Base-by-base conservation (phyloP, 2,329 filamentous ascomycete species). In the Aspergillus spinulosporus region DNA sequence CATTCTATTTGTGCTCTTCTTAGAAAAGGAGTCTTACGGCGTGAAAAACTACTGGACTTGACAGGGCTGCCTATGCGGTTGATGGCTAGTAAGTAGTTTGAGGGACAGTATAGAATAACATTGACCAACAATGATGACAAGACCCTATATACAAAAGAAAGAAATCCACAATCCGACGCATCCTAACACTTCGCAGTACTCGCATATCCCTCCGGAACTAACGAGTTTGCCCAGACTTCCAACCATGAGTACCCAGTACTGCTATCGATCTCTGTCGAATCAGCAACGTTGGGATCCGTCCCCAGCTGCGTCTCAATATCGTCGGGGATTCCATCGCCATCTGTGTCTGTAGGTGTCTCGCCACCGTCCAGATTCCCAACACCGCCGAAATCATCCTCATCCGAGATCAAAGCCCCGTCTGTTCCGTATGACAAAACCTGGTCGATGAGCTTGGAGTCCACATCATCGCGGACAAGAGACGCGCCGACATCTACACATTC, bases 141-240 rank as follows among this genome's bases (percentile, higher is more conserved):
- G 21, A 21, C 21, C 21, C 21, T 21, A 21, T 21, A 21, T 47
- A 47, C 11, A 34, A 29, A 34, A 48, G 14, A 15, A 4, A 21
- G 5, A 26, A 26, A 34, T 34, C 8, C n/a, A 14, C 14, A 40
- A 31, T 21, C 21, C 21, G 21, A 21, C 21, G 21, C 21, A 21
- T 21, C 21, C 21, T 37, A 37, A 12, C 34, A 37, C 9, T 37
- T 26, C 1, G 29, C 28, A 29, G 14, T 9, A 5, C 6, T 4
- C 11, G 36, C 37, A 44, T 36, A 44, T n/a, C 29, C n/a, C 14
- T 54, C 59, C 9, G 58, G 54, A 15, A 62, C 60, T 37, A 62
- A 4, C 9, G 60, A 62, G 51, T 62, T 62, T 1, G 58, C 60
- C 60, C 60, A 62, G 12, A 59, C 58, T 21, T 62, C 60, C 54